Base-by-base conservation (phyloP, 2,329 filamentous ascomycete species). In the Penicillium sp. region DNA sequence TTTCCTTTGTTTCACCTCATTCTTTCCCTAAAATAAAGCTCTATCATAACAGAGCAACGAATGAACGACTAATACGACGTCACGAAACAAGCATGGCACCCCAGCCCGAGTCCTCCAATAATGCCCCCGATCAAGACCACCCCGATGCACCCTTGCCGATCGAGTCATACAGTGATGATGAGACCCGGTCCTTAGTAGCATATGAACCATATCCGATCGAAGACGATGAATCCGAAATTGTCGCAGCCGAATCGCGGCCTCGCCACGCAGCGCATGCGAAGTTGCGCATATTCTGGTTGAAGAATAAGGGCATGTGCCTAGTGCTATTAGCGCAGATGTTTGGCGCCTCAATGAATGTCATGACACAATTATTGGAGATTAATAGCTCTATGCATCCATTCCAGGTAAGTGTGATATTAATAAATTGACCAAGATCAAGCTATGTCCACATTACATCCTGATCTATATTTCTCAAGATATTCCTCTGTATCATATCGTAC, bases 341-440 rank as follows among this genome's bases (percentile, higher is more conserved):
- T 66, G 91, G 88, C 1, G 87, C 89, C 0, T 75, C 90, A 52
- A 96, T 96, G 93, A 96, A 95, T 71, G 85, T 96, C 10, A 86
- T 87, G 42, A 90, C 91, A 0, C 83, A 92, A 21, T 73, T 93
- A 11, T 78, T 96, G 39, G 91, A 96, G 71, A 80, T 84, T 35
- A 80, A 85, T 63, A 85, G 85, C 47, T 85, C 85, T 2, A 88
- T 96, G 80, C 86, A 95, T 78, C 91, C 92, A 0, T 88, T 96
- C 63, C 90, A 95, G 72, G 80, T 82, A 67, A 45, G 16, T 54
- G n/a, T 43, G 69, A 54, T 48, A 35, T 19, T 6, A 35, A 21
- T 19, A 3, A 19, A 62, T 27, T 46, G 4, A 10, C 46, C 29
- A 16, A 4, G 13, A 33, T 16, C 31, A 33, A 33, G 14, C 13